Evolutionary conservation across 179 eudicot species (phyloP), one percentile per base, ranked within the genome.

Genomic region (Gypsophila paniculata): DNA sequence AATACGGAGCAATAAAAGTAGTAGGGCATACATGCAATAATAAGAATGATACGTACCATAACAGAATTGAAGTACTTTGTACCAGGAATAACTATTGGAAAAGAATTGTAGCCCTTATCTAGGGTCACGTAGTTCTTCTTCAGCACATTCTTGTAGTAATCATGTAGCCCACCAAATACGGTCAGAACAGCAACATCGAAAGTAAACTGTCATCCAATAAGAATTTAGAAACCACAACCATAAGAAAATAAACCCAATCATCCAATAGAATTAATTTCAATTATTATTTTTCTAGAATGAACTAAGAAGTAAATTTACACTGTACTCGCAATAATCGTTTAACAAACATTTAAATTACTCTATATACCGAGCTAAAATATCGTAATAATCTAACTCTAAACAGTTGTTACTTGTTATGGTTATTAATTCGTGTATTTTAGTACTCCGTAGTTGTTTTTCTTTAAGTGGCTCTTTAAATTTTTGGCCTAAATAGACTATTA

Each of bases 91-190:
- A 75, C 51, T n/a, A 72, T 70, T 0, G 88, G 81, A 60, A 85
- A 83, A 23, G 82, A 85, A 57, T 86, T 86, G 81, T 86, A 86
- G 51, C 90, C 90, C 54, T 66, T 75, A 68, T 86, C 88, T 25
- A 86, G 63, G 1, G 72, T 86, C 64, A 64, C 60, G 75, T 76
- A 85, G 69, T 71, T 79, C 23, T 79, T 61, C 75, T 76, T 79
- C 0, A 85, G 49, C 15, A 73, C 71, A 13, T 79, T 61, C 62
- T 48, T 75, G 75, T 70, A 61, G 21, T 64, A 49, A 32, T 46
- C 65, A 23, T 85, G 79, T 65, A 83, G 74, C 49, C 76, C 77
- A 21, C 86, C 86, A 63, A 77, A 85, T 17, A 81, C 77, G 49
- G 80, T 65, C 54, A 81, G 58, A 25, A 85, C 74, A 8, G 88